Evolutionary conservation across 2,329 filamentous ascomycete genomes (phyloP), one percentile per base, ranked within the genome.

Genomic region (Paecilomyces sp.): DNA sequence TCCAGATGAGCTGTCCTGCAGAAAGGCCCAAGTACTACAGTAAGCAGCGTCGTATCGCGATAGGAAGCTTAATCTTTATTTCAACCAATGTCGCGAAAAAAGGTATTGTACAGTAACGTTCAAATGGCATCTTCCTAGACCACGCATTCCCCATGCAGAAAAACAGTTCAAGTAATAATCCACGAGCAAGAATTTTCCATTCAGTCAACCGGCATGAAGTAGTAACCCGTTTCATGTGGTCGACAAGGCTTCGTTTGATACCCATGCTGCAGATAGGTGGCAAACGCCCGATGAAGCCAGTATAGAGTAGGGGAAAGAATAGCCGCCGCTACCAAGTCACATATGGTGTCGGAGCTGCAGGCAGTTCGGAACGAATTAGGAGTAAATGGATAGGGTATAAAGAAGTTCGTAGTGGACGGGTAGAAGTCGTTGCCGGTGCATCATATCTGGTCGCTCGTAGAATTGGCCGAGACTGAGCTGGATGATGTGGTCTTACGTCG

Each of bases 181-280:
- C n/a, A 18, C 41, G 41, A 18, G 36, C 36, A 18, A 47, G 15
- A 47, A 18, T 18, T 47, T 22, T n/a, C 36, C n/a, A 47, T 18
- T 47, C 15, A 47, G 41, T n/a, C 41, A 9, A 47, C 41, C 41
- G 13, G n/a, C 41, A 47, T 18, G 15, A 47, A 47, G 41, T 8
- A 47, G n/a, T 47, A 9, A 47, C 6, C 15, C 15, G 15, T 47
- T 18, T 47, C 41, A 47, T 8, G 41, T 9, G 41, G 41, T 9
- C 15, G 15, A 47, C 41, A 7, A 47, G 41, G 41, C 41, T 18
- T 47, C 41, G 18, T 47, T 18, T n/a, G 18, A 47, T 47, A 67
- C 67, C 70, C 66, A 71, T 67, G 62, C 70, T 65, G 70, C 71
- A 67, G 69, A 73, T 69, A 72, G 70, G 68, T 66, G 61, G 59